Base-by-base conservation (phyloP, 495 filamentous ascomycete species). In the Neurospora sp. region DNA sequence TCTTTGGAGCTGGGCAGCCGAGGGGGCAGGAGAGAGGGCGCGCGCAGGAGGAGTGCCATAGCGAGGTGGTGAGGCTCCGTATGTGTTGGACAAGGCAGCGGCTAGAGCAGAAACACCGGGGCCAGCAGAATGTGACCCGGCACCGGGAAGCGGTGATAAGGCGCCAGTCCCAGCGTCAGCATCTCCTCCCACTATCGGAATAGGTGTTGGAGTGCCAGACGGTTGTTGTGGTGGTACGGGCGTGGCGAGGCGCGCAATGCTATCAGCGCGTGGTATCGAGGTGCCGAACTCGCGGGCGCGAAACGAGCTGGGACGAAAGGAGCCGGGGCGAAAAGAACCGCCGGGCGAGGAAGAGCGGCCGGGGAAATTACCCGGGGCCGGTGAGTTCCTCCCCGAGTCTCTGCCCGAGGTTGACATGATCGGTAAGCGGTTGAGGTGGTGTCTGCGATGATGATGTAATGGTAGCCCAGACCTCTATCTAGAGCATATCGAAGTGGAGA, bases 71-170 rank as follows among this genome's bases (percentile, higher is more conserved):
- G 86, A 87, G 18, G 86, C 87, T 42, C 88, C 88, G 37, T 90
- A 78, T 3, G 88, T 89, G 70, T 89, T 87, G 72, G 91, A 91
- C 73, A 94, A 83, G 38, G 91, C 92, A 27, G 91, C 91, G 31
- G 92, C 90, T 72, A 94, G 89, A 76, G 92, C 92, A 39, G 92
- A 94, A 31, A 92, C 85, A 2, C 92, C 92, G 4, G 92, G 92
- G 5, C 92, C 92, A 0, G 85, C 88, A 20, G 78, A 76, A 70
- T 80, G 78, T n/a, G 80, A 82, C 46, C 81, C 85, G 10, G 86
- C 79, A 31, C 88, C 88, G 2, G 88, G 83, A 27, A 90, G 84
- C 72, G 88, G 87, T 23, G 85, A 83, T 72, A 85, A 72, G 48
- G 73, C 78, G 20, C 81, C 85, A 62, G 78, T 75, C 44, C 75